A percentile compares a stretch with the other conserved stretches of the same genome.
These are phyloP conservation scores for Rozella allomycis DNA, from an alignment of 371 early-diverging fungal species.

Conservation along the genomic window DNA sequence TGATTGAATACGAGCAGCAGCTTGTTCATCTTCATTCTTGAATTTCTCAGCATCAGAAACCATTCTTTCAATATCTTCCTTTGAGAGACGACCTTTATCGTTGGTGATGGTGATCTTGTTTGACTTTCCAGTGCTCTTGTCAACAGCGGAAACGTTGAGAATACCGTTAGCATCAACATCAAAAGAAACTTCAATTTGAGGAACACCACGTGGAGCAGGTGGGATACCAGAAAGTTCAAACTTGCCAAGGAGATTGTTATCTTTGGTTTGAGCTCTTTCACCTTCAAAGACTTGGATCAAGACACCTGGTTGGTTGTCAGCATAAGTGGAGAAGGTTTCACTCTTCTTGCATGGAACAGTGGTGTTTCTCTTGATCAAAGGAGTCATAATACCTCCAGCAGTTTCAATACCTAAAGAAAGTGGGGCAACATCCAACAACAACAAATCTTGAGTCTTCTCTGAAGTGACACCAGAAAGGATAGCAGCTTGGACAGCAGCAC, in stretches of 20 bases:
- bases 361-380: constrained; percentile 12
- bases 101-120: constrained; percentile 5
- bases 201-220: constrained; percentile 52
- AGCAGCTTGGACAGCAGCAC: constrained; percentile 16
- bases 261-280: constrained; percentile 6
- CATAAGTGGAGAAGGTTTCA: constrained; percentile 14
- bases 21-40: constrained; percentile 2
- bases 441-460: constrained; percentile 1
- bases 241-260: constrained; percentile 13
- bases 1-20: constrained; percentile 1
- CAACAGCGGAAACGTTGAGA: constrained; percentile 14
- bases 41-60: constrained; percentile 10
- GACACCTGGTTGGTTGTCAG: constrained; percentile 17
- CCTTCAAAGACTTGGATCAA: constrained; percentile 15
- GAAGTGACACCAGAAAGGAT: constrained; percentile 5
- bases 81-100: constrained; percentile 10
- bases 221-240: constrained; percentile 10
- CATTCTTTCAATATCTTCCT: constrained; percentile 11
- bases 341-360: constrained; percentile 12
- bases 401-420: constrained; percentile 14
- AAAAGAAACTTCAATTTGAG: constrained; percentile 26
- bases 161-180: constrained; percentile 18
- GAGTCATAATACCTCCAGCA: constrained; percentile 12
- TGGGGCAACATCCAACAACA: constrained; percentile 13
- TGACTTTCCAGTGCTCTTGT: constrained; percentile 8